Evolutionary conservation across 148 eudicot species (phyloP), one percentile per base, ranked within the genome.

Genomic region (Nepenthes mirabilis): DNA sequence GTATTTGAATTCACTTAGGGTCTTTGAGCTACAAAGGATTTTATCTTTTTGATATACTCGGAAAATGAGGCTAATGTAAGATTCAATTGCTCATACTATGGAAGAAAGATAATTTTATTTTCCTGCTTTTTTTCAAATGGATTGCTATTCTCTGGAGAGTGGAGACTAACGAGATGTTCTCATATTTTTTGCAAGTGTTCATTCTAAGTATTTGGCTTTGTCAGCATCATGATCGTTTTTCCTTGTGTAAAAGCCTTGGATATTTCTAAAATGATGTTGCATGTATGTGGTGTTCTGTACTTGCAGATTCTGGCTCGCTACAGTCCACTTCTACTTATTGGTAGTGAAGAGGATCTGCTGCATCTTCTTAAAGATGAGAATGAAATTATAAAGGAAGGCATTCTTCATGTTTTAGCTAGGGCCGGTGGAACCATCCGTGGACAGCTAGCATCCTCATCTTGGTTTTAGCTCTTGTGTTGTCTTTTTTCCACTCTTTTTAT

Each of bases 371-470:
- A 88, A 68, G 95, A 86, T 65, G 97, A 84, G 6, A 81, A 89
- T 72, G 91, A 89, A 77, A 78, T 80, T 47, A 79, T 89, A 36
- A 89, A 84, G 73, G 99, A 93, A 81, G 99, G 99, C 63, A 76
- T 87, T 70, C 66, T 93, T 79, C 97, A 93, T 71, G 82, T 89
- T 64, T 80, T 93, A 65, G 91, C 99, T 58, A 93, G 80, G 76
- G 99, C 95, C 63, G 99, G 99, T 59, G 99, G 87, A 68, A 81
- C 91, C 59, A 86, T 93, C 58, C 80, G 96, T 54, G 96, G 89
- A 66, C 83, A 86, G 68, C 72, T 89, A 49, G 86, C 97, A 69
- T 83, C 83, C 57, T 82, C 99, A 52, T 80, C 97, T 65, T 89
- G 95, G 97, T 89, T 58, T 57, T 49, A 23, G 50, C 63, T 65